Base-by-base conservation (phyloP, 2,329 filamentous ascomycete genomes). In the Endocalyx cinctus region DNA sequence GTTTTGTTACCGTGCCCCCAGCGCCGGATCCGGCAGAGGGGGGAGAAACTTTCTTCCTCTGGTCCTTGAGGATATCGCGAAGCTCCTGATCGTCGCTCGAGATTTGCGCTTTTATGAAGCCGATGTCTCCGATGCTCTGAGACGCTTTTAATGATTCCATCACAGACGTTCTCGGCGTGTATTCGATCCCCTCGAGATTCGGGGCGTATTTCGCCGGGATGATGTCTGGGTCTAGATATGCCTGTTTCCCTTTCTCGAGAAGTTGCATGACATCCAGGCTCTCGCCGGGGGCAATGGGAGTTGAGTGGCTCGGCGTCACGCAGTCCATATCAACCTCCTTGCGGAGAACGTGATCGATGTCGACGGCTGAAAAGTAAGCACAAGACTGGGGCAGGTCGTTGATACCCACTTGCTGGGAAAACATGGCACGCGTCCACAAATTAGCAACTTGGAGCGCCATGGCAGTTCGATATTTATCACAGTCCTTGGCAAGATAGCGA, bases 311-410 rank as follows among this genome's bases (percentile, higher is more conserved):
- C 1, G 92, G 92, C 0, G 92, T 98, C 27, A 97, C 64, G 57
- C 92, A 98, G 53, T 95, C 85, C 87, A 98, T 94, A 58, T 98
- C 84, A 4, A 98, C 94, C 60, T 98, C 92, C 58, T 98, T 98
- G 32, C 92, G 78, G n/a, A 98, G 70, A 4, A 98, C 89, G 49
- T 87, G 82, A 54, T 98, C 92, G 45, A 98, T 86, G 54, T 98
- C 92, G 5, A 98, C 79, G 4, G 92, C 90, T 1, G 86, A 94
- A 63, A 98, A 98, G 62, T 88, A 98, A 7, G 92, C 92, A 51
- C 89, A 96, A 0, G 84, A 81, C 54, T 97, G 92, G 1, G 94
- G 92, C 8, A 98, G 73, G 52, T 98, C 92, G 44, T 94, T 72
- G 50, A 98, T 98, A 39, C 92, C 92, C 52, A 96, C 86, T 62